Conservation (phyloP, 805 yeast genomes). For the Zygotorulaspora florentina region DNA sequence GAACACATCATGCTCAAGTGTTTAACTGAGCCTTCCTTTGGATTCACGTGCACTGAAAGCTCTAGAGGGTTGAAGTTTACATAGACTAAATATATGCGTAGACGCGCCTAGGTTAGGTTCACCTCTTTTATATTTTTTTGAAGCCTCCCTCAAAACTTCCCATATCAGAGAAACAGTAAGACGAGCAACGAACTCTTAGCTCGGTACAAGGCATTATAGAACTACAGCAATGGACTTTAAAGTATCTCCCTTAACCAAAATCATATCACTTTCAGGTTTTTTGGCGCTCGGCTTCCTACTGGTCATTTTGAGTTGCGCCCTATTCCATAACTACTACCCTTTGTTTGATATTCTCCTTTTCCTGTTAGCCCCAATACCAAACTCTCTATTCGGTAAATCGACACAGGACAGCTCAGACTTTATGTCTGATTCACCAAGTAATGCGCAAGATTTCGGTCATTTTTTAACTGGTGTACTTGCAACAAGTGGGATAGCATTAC, state of each 20-base stretch:
- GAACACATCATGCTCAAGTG: too few relatives aligned
- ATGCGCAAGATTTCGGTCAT: slow-evolving; percentile 70
- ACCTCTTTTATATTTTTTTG: too few relatives aligned
- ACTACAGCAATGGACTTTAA: slow-evolving; percentile 23
- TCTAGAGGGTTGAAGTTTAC: too few relatives aligned
- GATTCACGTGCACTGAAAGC: too few relatives aligned
- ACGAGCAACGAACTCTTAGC: too few relatives aligned
- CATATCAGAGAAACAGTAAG: too few relatives aligned
- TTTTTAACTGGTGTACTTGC: slow-evolving; percentile 75
- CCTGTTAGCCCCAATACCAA: slow-evolving; percentile 68
- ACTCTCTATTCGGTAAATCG: slow-evolving; percentile 49
- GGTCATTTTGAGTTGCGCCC: slow-evolving; percentile 81
- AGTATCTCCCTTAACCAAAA: slow-evolving; percentile 35
- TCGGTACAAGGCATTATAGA: neutral
- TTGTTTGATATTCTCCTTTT: slow-evolving; percentile 66
- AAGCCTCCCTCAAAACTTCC: too few relatives aligned
- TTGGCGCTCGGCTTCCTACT: slow-evolving; percentile 87
- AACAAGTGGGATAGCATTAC: slow-evolving; percentile 69
- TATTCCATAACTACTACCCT: slow-evolving; percentile 90
- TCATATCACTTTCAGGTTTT: slow-evolving; percentile 39
- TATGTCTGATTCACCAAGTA: slow-evolving; percentile 49
- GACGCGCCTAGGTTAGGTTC: too few relatives aligned
- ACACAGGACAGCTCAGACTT: slow-evolving; percentile 51
- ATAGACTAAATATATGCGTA: too few relatives aligned
- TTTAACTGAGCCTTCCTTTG: too few relatives aligned